Base-by-base conservation (phyloP, 306 rosid species). In the Cucurbita moschata region DNA sequence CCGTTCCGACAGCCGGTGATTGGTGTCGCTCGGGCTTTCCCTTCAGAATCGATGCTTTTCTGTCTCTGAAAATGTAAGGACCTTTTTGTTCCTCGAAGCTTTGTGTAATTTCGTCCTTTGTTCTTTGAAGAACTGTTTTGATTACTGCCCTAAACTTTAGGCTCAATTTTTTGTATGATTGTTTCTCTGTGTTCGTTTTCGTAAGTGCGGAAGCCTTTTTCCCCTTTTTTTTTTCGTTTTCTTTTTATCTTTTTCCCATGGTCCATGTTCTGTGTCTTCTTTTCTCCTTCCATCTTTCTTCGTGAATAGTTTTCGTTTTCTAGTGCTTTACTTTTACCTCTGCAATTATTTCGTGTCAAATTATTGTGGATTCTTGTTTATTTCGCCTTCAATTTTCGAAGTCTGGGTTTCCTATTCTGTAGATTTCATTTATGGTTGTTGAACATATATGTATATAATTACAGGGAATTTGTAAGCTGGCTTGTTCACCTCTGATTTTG, bases 11-110 rank as follows among this genome's bases (percentile, higher is more conserved):
- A 66, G 63, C 75, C 60, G 64, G 39, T 77, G 51, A 44, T 30
- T 76, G 58, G 12, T 19, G 72, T 44, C 16, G n/a, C 78, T 2
- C 64, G 19, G 78, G 3, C 52, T 50, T 19, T 68, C 46, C 16
- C 16, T 7, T 35, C 37, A 8, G 15, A 63, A 62, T 37, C 40
- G 79, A 13, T 38, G 60, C 21, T 3, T 43, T 65, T 50, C 26
- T 73, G 78, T 8, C 30, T 46, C 38, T 61, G 26, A 51, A 30
- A 57, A 15, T 30, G 85, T 84, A 77, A 70, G 71, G n/a, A 46
- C 51, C 50, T 50, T 51, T 71, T 47, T 47, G 12, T 8, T 53
- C 11, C 38, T 42, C 6, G 26, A 6, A 10, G 74, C 10, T 15
- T 2, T 59, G 39, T 19, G 19, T 10, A 16, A 35, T 14, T 59